Base-by-base conservation (phyloP, 2,329 filamentous ascomycete genomes). In the Epichloe elymi region DNA sequence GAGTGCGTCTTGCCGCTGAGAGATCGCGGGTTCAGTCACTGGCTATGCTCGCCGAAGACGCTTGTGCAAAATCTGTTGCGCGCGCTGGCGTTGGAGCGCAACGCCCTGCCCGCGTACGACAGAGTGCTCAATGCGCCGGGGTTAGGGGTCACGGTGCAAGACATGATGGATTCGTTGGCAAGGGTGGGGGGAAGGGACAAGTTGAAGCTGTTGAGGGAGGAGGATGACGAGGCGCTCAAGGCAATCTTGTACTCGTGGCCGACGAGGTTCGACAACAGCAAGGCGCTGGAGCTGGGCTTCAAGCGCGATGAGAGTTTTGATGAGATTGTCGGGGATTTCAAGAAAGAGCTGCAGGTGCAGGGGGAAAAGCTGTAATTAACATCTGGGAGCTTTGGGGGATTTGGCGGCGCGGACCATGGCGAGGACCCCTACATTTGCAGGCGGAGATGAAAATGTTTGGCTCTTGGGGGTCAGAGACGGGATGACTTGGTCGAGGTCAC, bases 221-320 rank as follows among this genome's bases (percentile, higher is more conserved):
- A 69, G 57, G 69, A 69, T 43, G 72, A 76, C 55, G 64, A 67
- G 48, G 64, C 65, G 44, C 61, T 73, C 33, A 70, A 74, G 60
- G 63, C 63, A 45, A 75, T 78, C 54, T 70, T 78, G 48, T 68
- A 70, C 50, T 70, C 68, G n/a, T 78, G 74, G 74, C 73, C 74
- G 26, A 65, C 71, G 26, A 64, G 65, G 36, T 72, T 75, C 55
- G 68, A 75, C 53, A 71, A 67, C 20, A 60, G 65, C 2, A 72
- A 74, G 54, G 80, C 79, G 15, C 65, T 71, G 54, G 61, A 66
- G 33, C 59, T 84, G 54, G 75, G 75, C 0, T 72, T 77, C 53
- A 60, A 64, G 43, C 64, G 65, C 19, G 75, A 78, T 61, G 64
- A 67, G 11, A 51, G 52, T 5, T 55, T 63, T 30, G 54, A 57